Base-by-base conservation (phyloP, 768 basidiomycete genomes). In the Leccinellum albellum region DNA sequence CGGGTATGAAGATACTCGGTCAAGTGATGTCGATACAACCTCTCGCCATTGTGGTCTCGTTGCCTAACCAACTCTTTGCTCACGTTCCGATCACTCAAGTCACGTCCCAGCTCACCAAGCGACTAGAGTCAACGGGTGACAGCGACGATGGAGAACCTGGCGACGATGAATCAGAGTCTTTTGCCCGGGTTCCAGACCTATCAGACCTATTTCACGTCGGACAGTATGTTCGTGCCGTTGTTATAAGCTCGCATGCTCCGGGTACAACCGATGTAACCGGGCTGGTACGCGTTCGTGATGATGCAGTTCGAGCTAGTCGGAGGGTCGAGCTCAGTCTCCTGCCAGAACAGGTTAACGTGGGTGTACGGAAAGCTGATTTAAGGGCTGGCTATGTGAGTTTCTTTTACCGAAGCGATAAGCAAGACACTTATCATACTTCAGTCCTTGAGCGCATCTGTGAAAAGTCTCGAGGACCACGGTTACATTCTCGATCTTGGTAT, bases 41-140 rank as follows among this genome's bases (percentile, higher is more conserved):
- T 12, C 84, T 99, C 33, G 89, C 92, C 46, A 81, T 99, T 57
- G 82, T 98, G 56, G 78, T 98, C 28, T 98, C 96, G 17, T 79
- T 99, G n/a, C 96, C 97, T 17, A 91, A 95, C 65, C 95, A 98
- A 73, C 84, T 99, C 37, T 82, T 91, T 62, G 97, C 84, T 9
- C 94, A 99, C 73, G 80, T 98, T 32, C 95, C 96, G 23, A 92
- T 99, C 61, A 98, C 95, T 40, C 87, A 94, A 71, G 82, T 98
- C 56, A 91, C 94, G 14, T 73, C 82, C 31, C 87, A 90, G 66
- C 79, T 94, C 57, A 98, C 94, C 8, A 63, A 73, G 28, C 76
- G 81, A 20, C 78, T 98, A 28, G 89, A 91, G 67, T 77, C 79
- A 31, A 79, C 81, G 61, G 84, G 82, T 47, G 77, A 77, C 26